phyloP scores from a whole-genome alignment of 495 filamentous ascomycete genomes.

The Hyaloscypha bicolor region DNA sequence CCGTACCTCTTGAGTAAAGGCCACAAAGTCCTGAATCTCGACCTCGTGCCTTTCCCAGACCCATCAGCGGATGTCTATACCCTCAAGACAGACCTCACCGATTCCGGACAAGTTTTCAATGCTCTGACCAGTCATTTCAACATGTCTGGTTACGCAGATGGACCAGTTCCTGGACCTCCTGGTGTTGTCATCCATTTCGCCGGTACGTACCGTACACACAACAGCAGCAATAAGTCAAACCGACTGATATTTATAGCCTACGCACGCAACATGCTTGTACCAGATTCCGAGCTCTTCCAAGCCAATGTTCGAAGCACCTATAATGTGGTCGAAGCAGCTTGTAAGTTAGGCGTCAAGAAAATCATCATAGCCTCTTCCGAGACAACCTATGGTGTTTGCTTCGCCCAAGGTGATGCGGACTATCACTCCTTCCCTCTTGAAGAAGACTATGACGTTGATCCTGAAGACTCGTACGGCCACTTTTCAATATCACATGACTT shows the following conservation, averaged over 20 bases:
- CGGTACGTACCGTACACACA: constrained; percentile 6
- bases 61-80: constrained; percentile 53
- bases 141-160: constrained; percentile 48
- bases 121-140: constrained; percentile 59
- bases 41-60: constrained; percentile 48
- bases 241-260: constrained; percentile 38
- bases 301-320: constrained; percentile 55
- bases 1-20: constrained; percentile 53
- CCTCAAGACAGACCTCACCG: constrained; percentile 58
- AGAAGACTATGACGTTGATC: constrained; percentile 60
- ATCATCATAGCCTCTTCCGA: constrained; percentile 60
- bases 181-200: constrained; percentile 66
- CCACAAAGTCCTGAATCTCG: constrained; percentile 60
- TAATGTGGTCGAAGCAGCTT: constrained; percentile 65
- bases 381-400: constrained; percentile 62
- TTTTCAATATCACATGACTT: constrained; percentile 57
- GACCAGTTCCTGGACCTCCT: constrained; percentile 42
- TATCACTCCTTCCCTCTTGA: constrained; percentile 55
- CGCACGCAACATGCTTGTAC: constrained; percentile 56
- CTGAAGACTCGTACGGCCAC: constrained; percentile 55
- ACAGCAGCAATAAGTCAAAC: background rate
- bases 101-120: constrained; percentile 61
- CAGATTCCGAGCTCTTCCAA: constrained; percentile 60
- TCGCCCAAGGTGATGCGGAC: constrained; percentile 56
- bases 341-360: constrained; percentile 60